Percentiles rank a stretch among this genome's conserved stretches.
These are phyloP conservation scores for Colletotrichum tamarilloi DNA, from an alignment of 2,329 filamentous ascomycete genomes.

Conservation along the genomic window DNA sequence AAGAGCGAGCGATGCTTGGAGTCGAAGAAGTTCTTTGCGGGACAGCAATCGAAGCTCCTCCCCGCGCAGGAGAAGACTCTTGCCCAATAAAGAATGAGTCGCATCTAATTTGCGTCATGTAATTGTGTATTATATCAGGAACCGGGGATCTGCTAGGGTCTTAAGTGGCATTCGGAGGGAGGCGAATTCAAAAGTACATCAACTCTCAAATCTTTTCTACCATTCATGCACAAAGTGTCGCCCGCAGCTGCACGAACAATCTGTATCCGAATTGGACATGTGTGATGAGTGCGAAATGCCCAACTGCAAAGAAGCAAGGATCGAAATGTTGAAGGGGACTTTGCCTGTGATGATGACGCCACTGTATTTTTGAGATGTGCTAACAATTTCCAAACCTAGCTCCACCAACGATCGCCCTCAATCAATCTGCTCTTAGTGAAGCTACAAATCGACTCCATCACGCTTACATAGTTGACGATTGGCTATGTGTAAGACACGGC, in stretches of 20 bases:
- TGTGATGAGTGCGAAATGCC: neutral
- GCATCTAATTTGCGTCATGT: neutral
- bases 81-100: constrained; percentile 3
- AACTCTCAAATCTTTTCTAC: neutral
- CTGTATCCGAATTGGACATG: fast-evolving
- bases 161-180: neutral
- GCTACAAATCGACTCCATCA: neutral
- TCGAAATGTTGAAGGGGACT: neutral
- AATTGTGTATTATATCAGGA: constrained; percentile 24
- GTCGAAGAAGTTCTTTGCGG: constrained; percentile 75
- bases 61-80: constrained; percentile 12
- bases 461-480: neutral
- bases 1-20: constrained; percentile 88
- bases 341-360: constrained; percentile 30
- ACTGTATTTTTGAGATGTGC: neutral
- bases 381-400: constrained; percentile 28
- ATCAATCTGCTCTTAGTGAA: neutral
- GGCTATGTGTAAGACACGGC: constrained; percentile 17
- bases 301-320: neutral
- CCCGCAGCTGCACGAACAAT: neutral
- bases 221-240: neutral
- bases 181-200: constrained; percentile 14
- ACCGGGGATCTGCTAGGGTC: constrained; percentile 25
- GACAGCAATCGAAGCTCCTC: constrained; percentile 40
- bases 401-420: constrained; percentile 8